Base-by-base conservation (phyloP, 176 grass and related monocot species). In the Hyparrhenia diplandra region DNA sequence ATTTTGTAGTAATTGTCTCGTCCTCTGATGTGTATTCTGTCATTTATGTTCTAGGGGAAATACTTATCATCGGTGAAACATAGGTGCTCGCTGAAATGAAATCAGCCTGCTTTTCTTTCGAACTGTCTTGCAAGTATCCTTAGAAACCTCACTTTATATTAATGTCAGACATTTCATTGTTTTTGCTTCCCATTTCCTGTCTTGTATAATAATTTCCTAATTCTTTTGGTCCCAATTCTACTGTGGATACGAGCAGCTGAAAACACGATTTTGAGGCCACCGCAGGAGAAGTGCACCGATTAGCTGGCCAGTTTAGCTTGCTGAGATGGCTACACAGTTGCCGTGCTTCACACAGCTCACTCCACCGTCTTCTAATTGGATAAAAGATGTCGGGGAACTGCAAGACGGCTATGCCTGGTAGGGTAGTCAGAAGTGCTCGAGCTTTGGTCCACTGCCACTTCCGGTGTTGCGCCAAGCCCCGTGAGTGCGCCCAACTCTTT, bases 251-350 rank as follows among this genome's bases (percentile, higher is more conserved):
- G 35, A 43, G 64, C 51, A 36, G 25, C 20, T 16, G 51, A 10
- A 8, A 20, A 43, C 8, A 32, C 13, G 27, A 76, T 46, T 45
- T 6, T 77, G 64, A 77, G 40, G 20, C 47, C 29, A 54, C 61
- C 31, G 13, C 4, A 25, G 47, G 72, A 59, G 4, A 57, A 68
- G 63, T 25, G 13, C 27, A 18, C 4, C 5, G 3, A n/a, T 46
- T 21, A 0, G 8, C 5, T 47, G 5, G 21, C 71, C 20, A 32
- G 64, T 52, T 36, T 29, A 58, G 1, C 83, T 66, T 31, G 13
- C 43, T 57, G 43, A 29, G 71, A 94, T 94, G 92, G 80, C 89
- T 34, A 86, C 79, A 25, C 92, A 94, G 42, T 82, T 94, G 13
- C 84, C 86, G 2, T 87, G 89, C 79, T 87, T 88, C 70, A 87